phyloP scores from a whole-genome alignment of 768 basidiomycete genomes.

The Ramaria sp. region DNA sequence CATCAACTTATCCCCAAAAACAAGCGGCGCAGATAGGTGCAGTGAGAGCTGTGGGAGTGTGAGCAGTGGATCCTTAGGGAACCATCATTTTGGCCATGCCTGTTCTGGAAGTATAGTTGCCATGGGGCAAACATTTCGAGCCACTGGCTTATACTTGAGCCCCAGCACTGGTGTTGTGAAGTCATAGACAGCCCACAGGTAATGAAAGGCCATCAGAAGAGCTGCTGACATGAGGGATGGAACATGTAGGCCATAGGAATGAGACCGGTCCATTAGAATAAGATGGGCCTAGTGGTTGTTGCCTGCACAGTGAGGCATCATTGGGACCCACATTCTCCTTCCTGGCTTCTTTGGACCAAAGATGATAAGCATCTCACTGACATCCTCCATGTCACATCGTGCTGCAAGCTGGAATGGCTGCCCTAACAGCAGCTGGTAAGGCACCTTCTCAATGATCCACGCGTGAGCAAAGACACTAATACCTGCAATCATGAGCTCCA shows the following conservation, averaged over 20 bases:
- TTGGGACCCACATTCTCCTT: not conserved
- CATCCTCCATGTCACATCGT: not conserved
- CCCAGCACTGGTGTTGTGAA: too few relatives aligned
- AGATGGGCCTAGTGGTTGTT: too few relatives aligned
- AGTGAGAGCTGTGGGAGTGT: constrained; percentile 8
- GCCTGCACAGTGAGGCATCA: not conserved
- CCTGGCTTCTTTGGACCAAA: too few relatives aligned
- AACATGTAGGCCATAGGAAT: constrained; percentile 1
- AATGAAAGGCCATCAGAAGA: too few relatives aligned
- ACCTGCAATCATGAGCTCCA: not conserved
- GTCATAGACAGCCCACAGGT: too few relatives aligned
- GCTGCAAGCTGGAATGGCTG: constrained; percentile 5
- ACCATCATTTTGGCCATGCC: constrained; percentile 11
- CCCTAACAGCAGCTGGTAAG: constrained; percentile 8
- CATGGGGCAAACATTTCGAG: constrained; percentile 20
- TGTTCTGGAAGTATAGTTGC: constrained; percentile 19
- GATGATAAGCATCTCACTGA: not conserved
- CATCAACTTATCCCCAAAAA: constrained; percentile 11
- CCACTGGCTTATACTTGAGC: too few relatives aligned
- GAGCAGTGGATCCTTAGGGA: not conserved
- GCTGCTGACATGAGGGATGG: too few relatives aligned
- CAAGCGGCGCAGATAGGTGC: too few relatives aligned
- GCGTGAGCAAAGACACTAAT: constrained; percentile 2
- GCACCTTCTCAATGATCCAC: too few relatives aligned
- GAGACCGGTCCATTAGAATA: too few relatives aligned